Evolutionary conservation across 192 early-diverging fungal species (phyloP).

Genomic region (Umbelopsis ramanniana): DNA sequence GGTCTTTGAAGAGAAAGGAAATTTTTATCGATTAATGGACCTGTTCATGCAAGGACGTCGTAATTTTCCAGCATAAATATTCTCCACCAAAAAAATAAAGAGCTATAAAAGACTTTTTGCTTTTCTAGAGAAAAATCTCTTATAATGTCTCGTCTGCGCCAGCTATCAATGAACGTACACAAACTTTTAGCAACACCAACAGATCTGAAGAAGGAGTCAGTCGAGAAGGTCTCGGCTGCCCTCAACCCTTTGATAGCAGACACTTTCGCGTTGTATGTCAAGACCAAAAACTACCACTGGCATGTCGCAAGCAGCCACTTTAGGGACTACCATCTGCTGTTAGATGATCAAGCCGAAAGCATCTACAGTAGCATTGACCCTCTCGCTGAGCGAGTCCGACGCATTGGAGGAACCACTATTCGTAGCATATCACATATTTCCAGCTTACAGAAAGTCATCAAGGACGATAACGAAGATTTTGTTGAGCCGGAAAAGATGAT

Average conservation of each 20-base stretch:
- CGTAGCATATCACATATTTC: slow-evolving; percentile 23
- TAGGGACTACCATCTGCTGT: slow-evolving; percentile 18
- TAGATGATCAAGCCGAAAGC: slow-evolving; percentile 20
- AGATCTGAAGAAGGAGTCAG: slow-evolving; percentile 4
- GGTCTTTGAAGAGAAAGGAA: too few species aligned
- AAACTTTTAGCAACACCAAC: slow-evolving; percentile 16
- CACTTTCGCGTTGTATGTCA: slow-evolving; percentile 20
- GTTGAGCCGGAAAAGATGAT: slow-evolving; percentile 26
- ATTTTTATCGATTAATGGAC: too few species aligned
- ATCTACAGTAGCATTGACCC: slow-evolving; percentile 13
- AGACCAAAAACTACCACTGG: slow-evolving; percentile 28
- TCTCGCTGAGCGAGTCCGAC: slow-evolving; percentile 24
- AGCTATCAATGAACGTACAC: slow-evolving; percentile 10
- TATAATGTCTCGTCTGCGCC: slow-evolving; percentile 20
- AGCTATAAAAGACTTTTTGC: too few species aligned
- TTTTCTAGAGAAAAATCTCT: too few species aligned
- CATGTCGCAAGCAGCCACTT: slow-evolving; percentile 25
- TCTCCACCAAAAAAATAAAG: too few species aligned
- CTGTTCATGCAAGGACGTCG: too few species aligned
- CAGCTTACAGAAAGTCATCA: slow-evolving; percentile 15
- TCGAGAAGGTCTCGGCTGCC: not conserved
- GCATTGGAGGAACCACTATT: slow-evolving; percentile 23
- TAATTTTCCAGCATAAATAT: too few species aligned
- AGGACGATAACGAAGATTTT: slow-evolving; percentile 23
- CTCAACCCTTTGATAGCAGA: slow-evolving; percentile 20